Percentiles rank a stretch among this genome's conserved stretches.
phyloP scores from a whole-genome alignment of 2,329 filamentous ascomycete species.

The Hymenoscyphus repandus region DNA sequence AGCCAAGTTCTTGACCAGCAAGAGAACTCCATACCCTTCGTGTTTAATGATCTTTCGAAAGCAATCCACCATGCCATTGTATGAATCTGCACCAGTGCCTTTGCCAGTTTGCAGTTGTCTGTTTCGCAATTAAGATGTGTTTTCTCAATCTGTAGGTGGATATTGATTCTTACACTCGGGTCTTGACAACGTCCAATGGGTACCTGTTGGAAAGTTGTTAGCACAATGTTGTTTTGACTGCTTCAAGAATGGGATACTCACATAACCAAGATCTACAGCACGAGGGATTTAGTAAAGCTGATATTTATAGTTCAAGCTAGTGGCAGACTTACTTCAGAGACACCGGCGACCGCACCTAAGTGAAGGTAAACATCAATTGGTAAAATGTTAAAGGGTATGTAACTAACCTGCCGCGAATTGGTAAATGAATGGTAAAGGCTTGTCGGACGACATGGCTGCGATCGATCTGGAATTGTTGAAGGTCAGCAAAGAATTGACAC shows the following conservation, averaged over 20 bases:
- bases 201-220: conserved; percentile 60
- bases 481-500: conserved; percentile 1
- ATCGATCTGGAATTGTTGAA: conserved; percentile 1
- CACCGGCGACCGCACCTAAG: conserved; percentile 85
- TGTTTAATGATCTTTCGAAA: conserved; percentile 95
- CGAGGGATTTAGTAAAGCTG: conserved; percentile 17
- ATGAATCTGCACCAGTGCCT: conserved; percentile 70
- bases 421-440: conserved; percentile 87
- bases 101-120: conserved; percentile 83
- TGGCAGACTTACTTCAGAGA: conserved; percentile 76
- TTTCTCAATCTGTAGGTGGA: background rate
- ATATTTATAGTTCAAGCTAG: background rate
- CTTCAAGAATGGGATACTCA: conserved; percentile 38
- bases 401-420: conserved; percentile 84
- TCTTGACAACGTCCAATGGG: conserved; percentile 97
- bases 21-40: conserved; percentile 65
- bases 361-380: conserved; percentile 27
- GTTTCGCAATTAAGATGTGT: conserved; percentile 16
- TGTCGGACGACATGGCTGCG: conserved; percentile 57
- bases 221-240: conserved; percentile 1
- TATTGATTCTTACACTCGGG: conserved; percentile 69
- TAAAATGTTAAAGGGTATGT: conserved; percentile 17
- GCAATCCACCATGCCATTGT: conserved; percentile 97
- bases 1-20: conserved; percentile 4
- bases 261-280: conserved; percentile 76